phyloP scores from a whole-genome alignment of 2,329 filamentous ascomycete species.

The Pseudocercospora fijiensis region DNA sequence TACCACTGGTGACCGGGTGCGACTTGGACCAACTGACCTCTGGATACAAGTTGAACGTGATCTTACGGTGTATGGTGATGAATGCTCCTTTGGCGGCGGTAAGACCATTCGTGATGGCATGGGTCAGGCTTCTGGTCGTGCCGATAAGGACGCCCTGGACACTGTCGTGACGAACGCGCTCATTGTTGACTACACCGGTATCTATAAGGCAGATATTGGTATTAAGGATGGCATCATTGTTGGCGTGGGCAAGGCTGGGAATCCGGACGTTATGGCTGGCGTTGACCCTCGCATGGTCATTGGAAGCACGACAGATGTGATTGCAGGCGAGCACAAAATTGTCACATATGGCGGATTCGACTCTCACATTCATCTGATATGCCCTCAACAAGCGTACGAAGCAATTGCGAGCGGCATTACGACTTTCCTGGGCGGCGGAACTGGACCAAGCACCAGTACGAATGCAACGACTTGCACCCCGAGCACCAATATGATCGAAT shows the following conservation, averaged over 20 bases:
- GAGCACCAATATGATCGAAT: slow-evolving; percentile 74
- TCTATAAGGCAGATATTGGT: slow-evolving; percentile 95
- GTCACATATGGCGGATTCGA: slow-evolving; percentile 88
- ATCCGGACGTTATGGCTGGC: slow-evolving; percentile 94
- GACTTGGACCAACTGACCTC: slow-evolving; percentile 78
- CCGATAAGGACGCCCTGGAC: slow-evolving; percentile 72
- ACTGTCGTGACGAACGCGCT: slow-evolving; percentile 86
- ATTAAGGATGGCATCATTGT: slow-evolving; percentile 84
- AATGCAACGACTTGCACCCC: slow-evolving; percentile 94
- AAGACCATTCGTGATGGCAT: slow-evolving; percentile 94
- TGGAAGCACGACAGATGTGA: slow-evolving; percentile 85
- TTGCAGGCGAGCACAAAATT: slow-evolving; percentile 87
- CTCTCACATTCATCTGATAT: slow-evolving; percentile 91
- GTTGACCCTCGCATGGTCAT: slow-evolving; percentile 76
- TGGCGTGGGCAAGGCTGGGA: slow-evolving; percentile 90
- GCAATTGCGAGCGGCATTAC: slow-evolving; percentile 83
- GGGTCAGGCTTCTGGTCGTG: slow-evolving; percentile 81
- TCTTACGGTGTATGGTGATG: slow-evolving; percentile 80
- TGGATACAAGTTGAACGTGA: slow-evolving; percentile 92
- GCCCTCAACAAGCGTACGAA: slow-evolving; percentile 85
- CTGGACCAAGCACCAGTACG: slow-evolving; percentile 86
- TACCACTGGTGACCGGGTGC: slow-evolving; percentile 80
- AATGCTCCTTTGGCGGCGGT: slow-evolving; percentile 92
- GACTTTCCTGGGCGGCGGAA: slow-evolving; percentile 86
- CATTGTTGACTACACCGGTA: slow-evolving; percentile 86